Evolutionary conservation across 73 alveolate species (phyloP), one percentile per base, ranked within the genome.

Genomic region (Tetrahymena elliotti): DNA sequence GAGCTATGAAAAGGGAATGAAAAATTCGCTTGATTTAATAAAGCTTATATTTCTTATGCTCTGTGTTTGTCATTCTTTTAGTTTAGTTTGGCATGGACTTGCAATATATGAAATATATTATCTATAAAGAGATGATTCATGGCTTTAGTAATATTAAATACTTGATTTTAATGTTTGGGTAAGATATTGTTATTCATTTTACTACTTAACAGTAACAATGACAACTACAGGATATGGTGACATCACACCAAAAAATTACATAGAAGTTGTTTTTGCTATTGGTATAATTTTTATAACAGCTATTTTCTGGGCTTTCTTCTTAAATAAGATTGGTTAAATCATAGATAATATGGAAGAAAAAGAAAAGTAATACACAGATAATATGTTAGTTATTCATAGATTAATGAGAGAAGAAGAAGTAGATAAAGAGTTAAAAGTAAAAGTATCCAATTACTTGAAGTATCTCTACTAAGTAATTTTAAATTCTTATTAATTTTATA

Each of bases 141-240:
- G 88, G 88, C 88, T 68, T 68, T 16, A 68, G 16, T n/a, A n/a
- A 6, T 68, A 68, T 68, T 22, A 31, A 31, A 27, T 68, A 12
- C 34, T 68, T 24, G 88, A 68, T 68, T 68, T 68, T n/a, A 31
- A 68, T 68, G 88, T 68, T 6, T 68, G 88, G 88, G 22, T n/a
- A 5, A 16, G 88, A 31, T 68, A 68, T 31, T 68, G 34, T 16
- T 68, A 94, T 94, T 84, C 96, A 2, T 93, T 95, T 33, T 95
- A 95, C 84, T 95, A 96, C 94, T 93, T 96, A 20, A 54, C 95
- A 33, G 93, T 92, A 2, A 95, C 97, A 5, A 93, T 95, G 92
- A 88, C 93, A 4, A 95, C 97, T 3, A 93, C 94, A 4, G 97
- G 97, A 39, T 95, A 95, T 84, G 97, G 97, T 11, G 97, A 95